Conservation (phyloP, 805 yeast genomes). For the Saccharomycopsis lassenensis region DNA sequence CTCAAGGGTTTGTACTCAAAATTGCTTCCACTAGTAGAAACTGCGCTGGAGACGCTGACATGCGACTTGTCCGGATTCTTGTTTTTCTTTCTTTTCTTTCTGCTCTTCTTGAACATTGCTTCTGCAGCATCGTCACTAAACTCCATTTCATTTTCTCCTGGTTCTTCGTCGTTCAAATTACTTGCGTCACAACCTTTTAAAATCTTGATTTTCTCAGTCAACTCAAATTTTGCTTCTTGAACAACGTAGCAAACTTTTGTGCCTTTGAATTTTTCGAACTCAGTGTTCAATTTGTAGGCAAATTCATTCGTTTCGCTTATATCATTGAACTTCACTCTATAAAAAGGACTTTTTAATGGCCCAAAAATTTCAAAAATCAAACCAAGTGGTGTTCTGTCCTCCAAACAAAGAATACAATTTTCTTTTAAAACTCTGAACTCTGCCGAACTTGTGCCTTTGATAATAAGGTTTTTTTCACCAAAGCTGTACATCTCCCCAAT, state of each 20-base stretch:
- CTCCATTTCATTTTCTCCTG: slow-evolving; percentile 88
- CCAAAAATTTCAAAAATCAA: slow-evolving; percentile 86
- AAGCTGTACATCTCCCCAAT: slow-evolving; percentile 61
- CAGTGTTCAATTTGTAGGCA: no score
- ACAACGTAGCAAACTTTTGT: slow-evolving; percentile 64
- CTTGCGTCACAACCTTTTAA: slow-evolving; percentile 90
- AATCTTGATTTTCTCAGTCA: slow-evolving; percentile 59
- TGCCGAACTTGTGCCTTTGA: slow-evolving; percentile 67
- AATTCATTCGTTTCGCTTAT: slow-evolving; percentile 31
- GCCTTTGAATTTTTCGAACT: slow-evolving; percentile 40
- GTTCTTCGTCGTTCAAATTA: slow-evolving; percentile 88
- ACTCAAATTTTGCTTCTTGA: slow-evolving; percentile 66
- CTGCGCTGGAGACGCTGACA: not conserved
- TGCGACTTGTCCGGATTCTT: slow-evolving; percentile 17
- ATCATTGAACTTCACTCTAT: slow-evolving; percentile 56
- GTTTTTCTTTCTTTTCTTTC: slow-evolving; percentile 48
- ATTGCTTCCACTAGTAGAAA: not conserved
- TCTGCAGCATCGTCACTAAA: slow-evolving; percentile 93
- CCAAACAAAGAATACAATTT: slow-evolving; percentile 67
- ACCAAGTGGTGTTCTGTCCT: slow-evolving; percentile 61
- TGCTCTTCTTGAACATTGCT: slow-evolving; percentile 51
- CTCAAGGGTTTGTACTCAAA: not conserved
- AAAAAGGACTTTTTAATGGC: slow-evolving; percentile 68
- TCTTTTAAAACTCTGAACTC: slow-evolving; percentile 78
- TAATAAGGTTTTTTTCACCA: slow-evolving; percentile 61